These are phyloP conservation scores for Penicillium olsonii DNA, from an alignment of 2,329 filamentous ascomycete genomes.

Conservation along the genomic window DNA sequence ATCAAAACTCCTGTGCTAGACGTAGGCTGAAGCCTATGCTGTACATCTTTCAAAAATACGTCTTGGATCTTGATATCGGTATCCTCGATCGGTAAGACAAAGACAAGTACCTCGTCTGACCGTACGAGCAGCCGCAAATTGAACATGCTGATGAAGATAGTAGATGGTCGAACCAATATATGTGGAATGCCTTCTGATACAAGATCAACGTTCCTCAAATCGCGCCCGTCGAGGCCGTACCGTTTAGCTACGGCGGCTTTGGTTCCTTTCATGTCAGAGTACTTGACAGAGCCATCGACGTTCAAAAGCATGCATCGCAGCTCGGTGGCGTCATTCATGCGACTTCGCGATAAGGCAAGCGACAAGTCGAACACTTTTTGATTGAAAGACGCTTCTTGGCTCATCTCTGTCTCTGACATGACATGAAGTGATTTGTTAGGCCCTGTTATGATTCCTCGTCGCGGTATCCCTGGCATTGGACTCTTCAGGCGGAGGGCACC, in stretches of 20 bases:
- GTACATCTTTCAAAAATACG: constrained; percentile 31
- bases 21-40: constrained; percentile 22
- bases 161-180: constrained; percentile 33
- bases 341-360: constrained; percentile 2
- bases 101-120: constrained; percentile 31
- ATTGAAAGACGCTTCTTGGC: neutral
- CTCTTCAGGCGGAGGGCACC: neutral
- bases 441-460: constrained; percentile 1
- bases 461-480: neutral
- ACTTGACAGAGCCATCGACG: neutral
- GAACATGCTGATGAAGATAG: constrained; percentile 39
- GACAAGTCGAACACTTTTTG: constrained; percentile 6
- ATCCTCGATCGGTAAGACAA: constrained; percentile 23
- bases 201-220: constrained; percentile 37
- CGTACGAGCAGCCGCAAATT: constrained; percentile 39
- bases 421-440: constrained; percentile 6
- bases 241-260: constrained; percentile 21
- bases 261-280: constrained; percentile 13
- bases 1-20: constrained; percentile 18
- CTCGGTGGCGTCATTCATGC: constrained; percentile 8
- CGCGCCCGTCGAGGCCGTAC: constrained; percentile 30
- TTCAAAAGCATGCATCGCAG: constrained; percentile 3
- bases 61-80: constrained; percentile 18
- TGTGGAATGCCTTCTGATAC: constrained; percentile 36
- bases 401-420: constrained; percentile 3